Conservation (phyloP, 1,284 basidiomycete genomes). For the Xerocomus amazonicus region DNA sequence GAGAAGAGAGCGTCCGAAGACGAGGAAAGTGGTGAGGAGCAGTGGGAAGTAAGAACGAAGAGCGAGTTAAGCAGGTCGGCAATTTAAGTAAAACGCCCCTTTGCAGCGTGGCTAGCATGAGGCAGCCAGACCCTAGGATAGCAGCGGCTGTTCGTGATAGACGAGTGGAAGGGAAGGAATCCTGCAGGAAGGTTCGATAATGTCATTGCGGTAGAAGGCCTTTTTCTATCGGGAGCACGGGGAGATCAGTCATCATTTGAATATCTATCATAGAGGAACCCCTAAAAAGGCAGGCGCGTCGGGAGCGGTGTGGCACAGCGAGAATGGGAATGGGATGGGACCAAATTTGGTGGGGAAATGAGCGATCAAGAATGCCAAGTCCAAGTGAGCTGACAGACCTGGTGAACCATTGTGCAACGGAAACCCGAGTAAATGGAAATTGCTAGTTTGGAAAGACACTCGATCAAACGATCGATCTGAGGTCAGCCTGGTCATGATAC, state of each 20-base stretch:
- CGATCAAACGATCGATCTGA: slow-evolving; percentile 26
- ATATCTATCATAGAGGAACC: slow-evolving; percentile 23
- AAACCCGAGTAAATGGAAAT: slow-evolving; percentile 16
- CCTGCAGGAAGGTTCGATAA: slow-evolving; percentile 29
- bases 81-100: slow-evolving; percentile 47
- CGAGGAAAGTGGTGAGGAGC: slow-evolving; percentile 18
- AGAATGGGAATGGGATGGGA: background rate
- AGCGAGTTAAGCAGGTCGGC: slow-evolving; percentile 23
- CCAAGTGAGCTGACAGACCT: background rate
- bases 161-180: slow-evolving; percentile 31
- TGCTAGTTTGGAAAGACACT: slow-evolving; percentile 9
- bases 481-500: background rate
- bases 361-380: slow-evolving; percentile 17
- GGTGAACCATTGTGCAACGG: background rate
- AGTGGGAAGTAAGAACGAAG: slow-evolving; percentile 28
- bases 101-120: slow-evolving; percentile 60
- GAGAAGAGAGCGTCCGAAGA: slow-evolving; percentile 22
- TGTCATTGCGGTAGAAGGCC: slow-evolving; percentile 19
- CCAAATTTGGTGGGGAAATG: slow-evolving; percentile 6
- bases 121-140: slow-evolving; percentile 37
- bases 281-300: slow-evolving; percentile 27
- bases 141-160: slow-evolving; percentile 35
- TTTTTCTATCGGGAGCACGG: slow-evolving; percentile 31
- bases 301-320: no score
- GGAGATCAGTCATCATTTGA: slow-evolving; percentile 35